Evolutionary conservation across 1,284 basidiomycete species (phyloP), one percentile per base, ranked within the genome.

Genomic region (Cerrena zonata): DNA sequence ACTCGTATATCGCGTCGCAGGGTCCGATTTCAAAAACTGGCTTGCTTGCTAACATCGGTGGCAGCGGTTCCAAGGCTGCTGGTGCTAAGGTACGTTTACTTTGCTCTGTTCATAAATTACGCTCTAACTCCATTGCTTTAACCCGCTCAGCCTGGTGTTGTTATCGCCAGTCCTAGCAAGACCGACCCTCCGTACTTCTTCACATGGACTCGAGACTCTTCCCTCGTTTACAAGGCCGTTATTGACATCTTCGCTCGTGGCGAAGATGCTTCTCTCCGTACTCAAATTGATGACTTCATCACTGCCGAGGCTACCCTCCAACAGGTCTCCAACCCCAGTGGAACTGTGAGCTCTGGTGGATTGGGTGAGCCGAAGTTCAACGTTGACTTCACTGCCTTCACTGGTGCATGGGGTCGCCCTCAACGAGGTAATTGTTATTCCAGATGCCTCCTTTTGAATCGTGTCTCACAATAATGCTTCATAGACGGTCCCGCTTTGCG

Each of bases 401-500:
- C 66, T 5, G 74, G 57, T 15, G 30, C 61, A 0, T 77, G 76
- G 75, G 75, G 74, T 22, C 76, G 84, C 41, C 86, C 87, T 47
- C 86, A 88, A 61, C 74, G 82, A 52, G 80, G 78, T 78, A 49
- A 34, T 62, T 57, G 15, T 2, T 41, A 25, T 34, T 22, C 4
- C n/a, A n/a, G n/a, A n/a, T n/a, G n/a, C n/a, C n/a, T n/a, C n/a
- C n/a, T n/a, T n/a, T n/a, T n/a, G n/a, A n/a, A n/a, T n/a, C n/a
- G n/a, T n/a, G n/a, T n/a, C n/a, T n/a, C n/a, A n/a, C n/a, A n/a
- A n/a, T n/a, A n/a, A n/a, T n/a, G n/a, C 18, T n/a, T 45, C n/a
- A 45, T 48, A 81, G 89, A 91, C 68, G 82, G 88, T 0, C 86
- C 88, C 24, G 83, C 88, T 12, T 71, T 89, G 26, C 81, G 86